Evolutionary conservation across 495 filamentous ascomycete genomes (phyloP), one percentile per base, ranked within the genome.

Genomic region (Penicillium angulare): DNA sequence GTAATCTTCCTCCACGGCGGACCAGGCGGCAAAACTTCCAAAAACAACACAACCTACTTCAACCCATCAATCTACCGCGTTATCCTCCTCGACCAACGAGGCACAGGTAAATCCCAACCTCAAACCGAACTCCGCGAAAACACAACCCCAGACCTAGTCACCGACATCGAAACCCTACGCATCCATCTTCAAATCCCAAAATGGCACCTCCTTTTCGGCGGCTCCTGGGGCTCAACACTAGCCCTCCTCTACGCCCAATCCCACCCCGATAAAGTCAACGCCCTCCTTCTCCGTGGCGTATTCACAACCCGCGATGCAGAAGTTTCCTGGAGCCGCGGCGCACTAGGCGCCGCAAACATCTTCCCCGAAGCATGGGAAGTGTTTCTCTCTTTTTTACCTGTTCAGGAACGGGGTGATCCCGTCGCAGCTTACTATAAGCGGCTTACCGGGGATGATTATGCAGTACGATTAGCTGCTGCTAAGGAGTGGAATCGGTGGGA

Each of bases 141-240:
- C 60, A 76, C 68, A 3, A 76, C 74, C 3, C 62, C 63, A 43
- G 40, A 69, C 31, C 64, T 77, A 7, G 58, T 76, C 17, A 56
- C 68, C 42, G 74, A 78, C 47, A 75, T 77, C 49, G 73, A 78
- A 43, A 51, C 58, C 0, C 43, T 77, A 5, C 65, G 75, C 5
- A 36, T 49, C 21, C 73, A 77, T 45, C 52, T 75, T n/a, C 49
- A 55, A 1, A 68, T 77, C 35, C 23, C 50, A 12, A 75, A 74
- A 56, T 78, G 74, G 74, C 52, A 61, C 31, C 57, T 77, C 16
- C 65, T 77, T n/a, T 79, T 74, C 52, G 75, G 75, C 41, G 75
- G 75, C 1, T 75, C 71, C 2, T 78, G 75, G 75, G 75, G 75
- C 41, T 67, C 67, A 2, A 71, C 72, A 1, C 65, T 79, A 8